phyloP scores from a whole-genome alignment of 1,139 yeast species.

The Kluyveromyces marxianus region DNA sequence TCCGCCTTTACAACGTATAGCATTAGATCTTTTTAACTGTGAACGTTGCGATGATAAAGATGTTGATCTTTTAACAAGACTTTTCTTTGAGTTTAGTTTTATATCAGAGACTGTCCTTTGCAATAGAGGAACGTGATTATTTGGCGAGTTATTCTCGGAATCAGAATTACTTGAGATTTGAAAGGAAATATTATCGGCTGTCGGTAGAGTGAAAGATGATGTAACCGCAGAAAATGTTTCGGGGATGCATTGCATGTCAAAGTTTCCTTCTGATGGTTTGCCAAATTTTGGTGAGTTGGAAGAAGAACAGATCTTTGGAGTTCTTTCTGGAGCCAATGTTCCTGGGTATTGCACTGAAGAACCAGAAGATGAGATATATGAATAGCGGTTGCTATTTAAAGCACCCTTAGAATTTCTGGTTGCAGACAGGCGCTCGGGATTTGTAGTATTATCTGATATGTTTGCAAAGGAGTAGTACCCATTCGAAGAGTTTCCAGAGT shows the following conservation, averaged over 20 bases:
- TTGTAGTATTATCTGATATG: constrained; percentile 31
- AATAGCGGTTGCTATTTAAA: background rate
- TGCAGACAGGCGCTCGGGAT: constrained; percentile 11
- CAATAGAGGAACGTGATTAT: background rate
- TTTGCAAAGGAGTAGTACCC: constrained; percentile 32
- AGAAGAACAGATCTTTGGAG: background rate
- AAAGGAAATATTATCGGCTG: constrained; percentile 25
- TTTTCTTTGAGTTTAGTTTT: background rate
- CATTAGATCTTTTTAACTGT: constrained; percentile 26
- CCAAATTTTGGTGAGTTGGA: background rate
- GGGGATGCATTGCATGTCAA: constrained; percentile 3
- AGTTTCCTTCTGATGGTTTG: background rate
- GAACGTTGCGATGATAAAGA: constrained; percentile 8
- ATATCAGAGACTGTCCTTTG: background rate
- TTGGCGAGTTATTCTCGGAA: background rate
- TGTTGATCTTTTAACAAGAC: constrained; percentile 4
- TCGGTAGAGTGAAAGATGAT: constrained; percentile 16
- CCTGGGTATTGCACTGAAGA: constrained; percentile 7
- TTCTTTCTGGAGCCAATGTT: constrained; percentile 8
- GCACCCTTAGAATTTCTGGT: background rate
- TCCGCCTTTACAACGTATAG: constrained; percentile 30
- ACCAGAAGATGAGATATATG: constrained; percentile 3
- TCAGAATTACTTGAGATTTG: constrained; percentile 12
- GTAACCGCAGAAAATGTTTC: constrained; percentile 9
- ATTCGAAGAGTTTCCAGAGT: constrained; percentile 25